Percentiles rank a stretch among this genome's conserved stretches.
Conservation (phyloP, 2,329 filamentous ascomycete genomes). For the Talaromyces albobiverticillius region DNA sequence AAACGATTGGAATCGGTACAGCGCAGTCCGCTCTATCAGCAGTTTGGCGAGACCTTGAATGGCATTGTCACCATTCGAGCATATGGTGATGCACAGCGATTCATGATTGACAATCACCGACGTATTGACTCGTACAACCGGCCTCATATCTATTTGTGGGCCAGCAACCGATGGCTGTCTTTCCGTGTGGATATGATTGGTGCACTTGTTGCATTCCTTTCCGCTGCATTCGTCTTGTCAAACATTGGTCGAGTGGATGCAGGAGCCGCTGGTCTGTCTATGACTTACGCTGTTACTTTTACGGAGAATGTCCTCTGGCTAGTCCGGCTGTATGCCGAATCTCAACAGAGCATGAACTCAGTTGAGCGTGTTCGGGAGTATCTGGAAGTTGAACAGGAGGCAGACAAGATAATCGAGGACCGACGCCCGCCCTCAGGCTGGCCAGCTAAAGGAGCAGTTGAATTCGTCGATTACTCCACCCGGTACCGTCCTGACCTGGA, state of each 20-base stretch:
- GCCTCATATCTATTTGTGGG: conserved; percentile 96
- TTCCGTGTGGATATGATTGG: conserved; percentile 89
- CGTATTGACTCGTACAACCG: conserved; percentile 88
- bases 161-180: conserved; percentile 92
- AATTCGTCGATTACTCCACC: conserved; percentile 87
- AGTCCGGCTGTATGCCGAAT: conserved; percentile 86
- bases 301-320: conserved; percentile 97
- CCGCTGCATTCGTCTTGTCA: conserved; percentile 83
- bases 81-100: conserved; percentile 89
- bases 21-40: conserved; percentile 91
- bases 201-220: conserved; percentile 88
- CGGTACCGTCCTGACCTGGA: conserved; percentile 85
- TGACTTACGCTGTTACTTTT: conserved; percentile 95
- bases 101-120: conserved; percentile 84
- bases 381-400: conserved; percentile 92
- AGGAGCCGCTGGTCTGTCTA: conserved; percentile 85
- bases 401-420: conserved; percentile 71
- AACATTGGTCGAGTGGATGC: conserved; percentile 82
- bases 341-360: conserved; percentile 99
- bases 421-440: conserved; percentile 75
- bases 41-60: conserved; percentile 92
- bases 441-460: conserved; percentile 80
- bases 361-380: conserved; percentile 98
- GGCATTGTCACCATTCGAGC: conserved; percentile 96
- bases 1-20: conserved; percentile 94